Base-by-base conservation (phyloP, 176 grass and related monocot genomes). In the Poa pratensis region DNA sequence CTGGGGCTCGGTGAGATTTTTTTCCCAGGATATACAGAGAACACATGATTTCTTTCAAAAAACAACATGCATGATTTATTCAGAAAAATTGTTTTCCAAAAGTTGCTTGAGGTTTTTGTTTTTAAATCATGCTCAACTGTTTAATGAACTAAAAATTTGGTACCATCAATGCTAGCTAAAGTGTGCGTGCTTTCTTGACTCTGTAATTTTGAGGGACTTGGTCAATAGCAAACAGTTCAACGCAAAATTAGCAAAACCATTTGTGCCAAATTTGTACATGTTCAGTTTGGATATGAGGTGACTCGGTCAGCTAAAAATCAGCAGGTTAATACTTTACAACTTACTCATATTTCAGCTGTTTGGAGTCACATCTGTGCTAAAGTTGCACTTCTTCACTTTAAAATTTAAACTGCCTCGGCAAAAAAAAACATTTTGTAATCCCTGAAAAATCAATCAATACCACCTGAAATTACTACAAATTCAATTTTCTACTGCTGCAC, bases 1-100 rank as follows among this genome's bases (percentile, higher is more conserved):
- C 35, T 98, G 66, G 96, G 93, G 53, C 77, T 94, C 13, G 88
- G 96, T 98, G 83, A 95, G 73, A 48, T 3, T 68, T 24, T 48
- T 12, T 17, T 39, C 11, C 22, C 8, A 73, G 0, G 22, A 48
- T 15, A 48, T 15, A 11, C n/a, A 23, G 4, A 60, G 22, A 24
- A 63, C 24, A 15, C 24, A 63, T 28, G 60, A 63, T 63, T 28
- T 59, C 55, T 59, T 9, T 59, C 55, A 59, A 22, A 59, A 22
- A 22, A n/a, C 7, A 59, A 23, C n/a, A 35, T 35, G 34, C 34
- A 23, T 59, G 55, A 23, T 23, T 59, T 59, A 59, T 4, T 69
- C 5, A n/a, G 8, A n/a, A 37, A 30, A 11, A 5, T 22, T 23
- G 1, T 59, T 23, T 59, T 23, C 3, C 8, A 59, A 11, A 23